Conservation (phyloP, 108 stramenopile species). For the Thalassiosira profunda region DNA sequence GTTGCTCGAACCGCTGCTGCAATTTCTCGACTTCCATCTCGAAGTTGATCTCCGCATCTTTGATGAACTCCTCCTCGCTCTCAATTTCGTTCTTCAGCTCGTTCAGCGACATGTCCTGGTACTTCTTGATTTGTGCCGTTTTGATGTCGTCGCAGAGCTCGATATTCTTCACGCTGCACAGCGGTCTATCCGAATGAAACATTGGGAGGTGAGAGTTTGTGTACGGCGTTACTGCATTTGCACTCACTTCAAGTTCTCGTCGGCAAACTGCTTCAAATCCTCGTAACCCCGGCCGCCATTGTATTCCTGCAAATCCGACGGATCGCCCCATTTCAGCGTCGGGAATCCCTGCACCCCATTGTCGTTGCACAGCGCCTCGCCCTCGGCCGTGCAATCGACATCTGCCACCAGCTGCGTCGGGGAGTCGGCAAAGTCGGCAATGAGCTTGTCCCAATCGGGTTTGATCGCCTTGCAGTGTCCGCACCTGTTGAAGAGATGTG, state of each 20-base stretch:
- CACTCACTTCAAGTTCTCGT: conserved; percentile 62
- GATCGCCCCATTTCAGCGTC: conserved; percentile 81
- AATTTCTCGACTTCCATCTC: conserved; percentile 62
- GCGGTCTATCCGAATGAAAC: conserved; percentile 21
- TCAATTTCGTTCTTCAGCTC: conserved; percentile 58
- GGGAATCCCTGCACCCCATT: conserved; percentile 85
- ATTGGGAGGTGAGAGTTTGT: no score
- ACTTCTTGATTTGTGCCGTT: conserved; percentile 59
- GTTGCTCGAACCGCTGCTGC: conserved; percentile 63
- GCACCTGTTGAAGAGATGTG: conserved; percentile 28
- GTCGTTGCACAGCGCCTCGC: conserved; percentile 65
- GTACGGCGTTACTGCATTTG: no score
- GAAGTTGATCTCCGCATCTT: conserved; percentile 64
- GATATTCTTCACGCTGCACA: conserved; percentile 56
- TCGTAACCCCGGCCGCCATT: conserved; percentile 77
- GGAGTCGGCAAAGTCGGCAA: conserved; percentile 56
- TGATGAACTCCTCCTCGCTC: conserved; percentile 57
- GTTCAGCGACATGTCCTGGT: conserved; percentile 46
- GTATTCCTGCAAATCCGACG: conserved; percentile 66
- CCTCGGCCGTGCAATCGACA: conserved; percentile 89
- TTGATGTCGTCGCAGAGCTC: conserved; percentile 69
- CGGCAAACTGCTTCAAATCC: conserved; percentile 69
- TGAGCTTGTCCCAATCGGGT: conserved; percentile 73
- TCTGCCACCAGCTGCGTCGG: conserved; percentile 74
- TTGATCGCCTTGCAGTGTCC: conserved; percentile 56